Base-by-base conservation (phyloP, 1,284 basidiomycete species). In the Ceratorhiza oryzae-sativae region DNA sequence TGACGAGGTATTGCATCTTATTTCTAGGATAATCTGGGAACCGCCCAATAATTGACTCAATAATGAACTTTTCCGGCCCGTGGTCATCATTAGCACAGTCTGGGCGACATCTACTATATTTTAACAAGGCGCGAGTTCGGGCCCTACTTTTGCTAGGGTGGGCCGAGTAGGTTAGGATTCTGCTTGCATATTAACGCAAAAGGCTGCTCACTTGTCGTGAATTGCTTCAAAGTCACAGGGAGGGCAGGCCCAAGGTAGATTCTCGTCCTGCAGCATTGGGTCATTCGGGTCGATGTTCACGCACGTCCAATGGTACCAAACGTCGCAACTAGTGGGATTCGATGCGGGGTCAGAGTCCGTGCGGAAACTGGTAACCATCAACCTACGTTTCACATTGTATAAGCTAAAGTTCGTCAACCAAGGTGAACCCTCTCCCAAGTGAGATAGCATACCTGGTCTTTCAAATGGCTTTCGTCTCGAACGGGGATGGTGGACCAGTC, bases 351-450 rank as follows among this genome's bases (percentile, higher is more conserved):
- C 8, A 51, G 3, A 30, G 5, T 32, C n/a, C 8, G 59, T n/a
- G 4, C 20, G 8, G 15, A 32, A 18, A 2, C 4, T 48, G 15
- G 6, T 6, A 48, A 8, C 18, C 9, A 25, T 34, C 13, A 63
- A 49, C 61, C 32, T n/a, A 63, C 61, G 23, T 63, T 18, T 63
- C 61, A 20, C 61, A 63, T 46, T 63, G 45, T 30, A 63, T 36
- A 23, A 63, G 23, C 61, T 63, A 13, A 27, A n/a, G 23, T 49
- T 13, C n/a, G 5, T 49, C 45, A 49, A 27, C 20, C 18, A 42
- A 63, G 18, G 8, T 5, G 8, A 13, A 20, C 25, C n/a, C 8
- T 36, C 10, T 34, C 39, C n/a, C 3, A 13, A 61, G 8, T 39
- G 41, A n/a, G 15, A 32, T 30, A 34, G 20, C 61, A 32, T n/a